Evolutionary conservation across 192 early-diverging fungal species (phyloP), one percentile per base, ranked within the genome.

Genomic region (Backusella westeae): DNA sequence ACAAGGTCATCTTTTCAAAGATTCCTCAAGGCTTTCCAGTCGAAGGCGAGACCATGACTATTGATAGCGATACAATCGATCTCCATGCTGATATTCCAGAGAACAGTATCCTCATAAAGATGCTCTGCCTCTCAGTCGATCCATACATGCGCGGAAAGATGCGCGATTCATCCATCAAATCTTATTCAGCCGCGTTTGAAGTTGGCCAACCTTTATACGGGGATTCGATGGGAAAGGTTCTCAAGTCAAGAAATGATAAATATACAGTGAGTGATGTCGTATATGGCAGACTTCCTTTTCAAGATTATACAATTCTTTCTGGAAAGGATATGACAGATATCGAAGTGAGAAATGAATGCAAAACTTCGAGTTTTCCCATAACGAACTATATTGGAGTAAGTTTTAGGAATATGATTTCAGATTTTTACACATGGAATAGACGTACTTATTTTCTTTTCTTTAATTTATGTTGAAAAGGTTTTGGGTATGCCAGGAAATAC

Each of bases 401-500:
- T 39, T 1, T 39, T 39, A 39, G 2, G 38, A 39, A 39, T 10
- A 39, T 39, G 38, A 38, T 39, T 10, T 39, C 9, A 10, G 38
- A 3, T 39, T 39, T 39, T 32, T 32, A 32, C 2, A 32, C 32
- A 32, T 32, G 32, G 32, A 32, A 39, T 39, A 39, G 8, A 0
- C 10, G 38, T 39, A 39, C 38, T 39, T 39, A 39, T 39, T 12
- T 39, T 39, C 36, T 38, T 39, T 39, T 39, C 10, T 39, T 39
- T 12, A 39, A 39, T 39, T 10, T 39, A 39, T 39, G 10, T 3
- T 39, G 32, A 32, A 39, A 39, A 39, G 38, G 38, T 91, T 32
- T 82, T 94, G 4, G 93, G 95, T 32, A 96, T 96, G 92, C 90
- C 95, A 34, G 90, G 91, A 35, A 86, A 91, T 53, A 96, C 95